Base-by-base conservation (phyloP, 2,329 filamentous ascomycete genomes). In the Teratosphaeria epicoccoides region DNA sequence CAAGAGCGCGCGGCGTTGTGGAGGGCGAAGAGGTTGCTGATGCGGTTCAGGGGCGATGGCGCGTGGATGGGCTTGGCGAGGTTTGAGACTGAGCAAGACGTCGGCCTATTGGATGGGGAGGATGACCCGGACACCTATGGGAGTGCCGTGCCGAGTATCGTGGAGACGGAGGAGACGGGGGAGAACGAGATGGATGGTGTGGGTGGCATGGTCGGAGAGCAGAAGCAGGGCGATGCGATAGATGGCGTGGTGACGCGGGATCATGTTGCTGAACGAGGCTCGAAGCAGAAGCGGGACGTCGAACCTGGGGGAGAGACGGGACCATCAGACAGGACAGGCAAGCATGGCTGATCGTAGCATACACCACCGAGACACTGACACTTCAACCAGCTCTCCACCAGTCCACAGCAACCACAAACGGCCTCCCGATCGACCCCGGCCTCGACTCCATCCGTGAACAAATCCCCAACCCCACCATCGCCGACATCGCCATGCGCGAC, bases 1-100 rank as follows among this genome's bases (percentile, higher is more conserved):
- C 84, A 85, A 63, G 88, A 93, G 65, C 85, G 85, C 56, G 73
- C 75, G 24, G 82, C 83, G 4, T 71, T 91, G 10, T 87, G 84
- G 79, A 82, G 80, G 60, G 82, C 88, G 46, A 88, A 88, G 64
- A 81, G 84, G 58, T 70, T 93, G 48, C 76, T 88, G 58, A 85
- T 84, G 26, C 80, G 80, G 57, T 75, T 93, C 7, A 81, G 85
- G 47, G 88, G 88, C 26, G 88, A 94, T 65, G 80, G 83, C 56
- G 81, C 80, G 12, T 84, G 79, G 76, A 76, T 79, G 57, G 79
- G 80, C 4, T 75, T 74, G 56, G 78, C 74, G 28, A 61, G 68
- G 29, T 70, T 80, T 20, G 76, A 81, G 54, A 75, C 74, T 11
- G 65, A 68, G 4, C 69, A 74, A 45, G 79, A 81, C 56, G 67